phyloP scores from a whole-genome alignment of 1,284 basidiomycete genomes.

The Bondarzewia mesenterica region DNA sequence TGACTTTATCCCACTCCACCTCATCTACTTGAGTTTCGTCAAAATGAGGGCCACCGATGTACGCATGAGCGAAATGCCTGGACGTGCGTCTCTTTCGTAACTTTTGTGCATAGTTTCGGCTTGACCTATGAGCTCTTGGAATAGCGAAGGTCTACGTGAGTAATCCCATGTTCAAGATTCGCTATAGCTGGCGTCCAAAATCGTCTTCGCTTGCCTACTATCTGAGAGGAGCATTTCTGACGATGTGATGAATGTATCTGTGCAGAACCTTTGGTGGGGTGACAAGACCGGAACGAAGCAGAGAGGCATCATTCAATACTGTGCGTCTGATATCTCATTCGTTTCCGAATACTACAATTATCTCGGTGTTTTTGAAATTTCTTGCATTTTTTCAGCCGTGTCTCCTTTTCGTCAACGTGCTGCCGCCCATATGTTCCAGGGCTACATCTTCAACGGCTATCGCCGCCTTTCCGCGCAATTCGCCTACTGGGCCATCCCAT shows the following conservation, averaged over 20 bases:
- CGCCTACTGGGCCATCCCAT: constrained; percentile 76
- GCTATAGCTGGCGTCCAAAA: no score
- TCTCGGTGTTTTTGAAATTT: not conserved
- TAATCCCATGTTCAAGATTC: constrained; percentile 10
- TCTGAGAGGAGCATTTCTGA: no score
- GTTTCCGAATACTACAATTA: not conserved
- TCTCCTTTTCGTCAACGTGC: constrained; percentile 78
- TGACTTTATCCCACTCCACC: constrained; percentile 2
- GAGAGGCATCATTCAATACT: constrained; percentile 75
- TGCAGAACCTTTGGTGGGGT: constrained; percentile 89
- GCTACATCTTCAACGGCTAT: constrained; percentile 86
- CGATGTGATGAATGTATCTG: constrained; percentile 1
- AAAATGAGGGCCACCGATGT: constrained; percentile 65
- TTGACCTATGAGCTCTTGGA: constrained; percentile 10
- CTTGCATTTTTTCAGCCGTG: constrained; percentile 40
- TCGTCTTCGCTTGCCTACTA: no score
- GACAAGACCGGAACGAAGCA: constrained; percentile 65
- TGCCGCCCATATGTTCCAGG: constrained; percentile 61
- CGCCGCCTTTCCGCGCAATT: constrained; percentile 68
- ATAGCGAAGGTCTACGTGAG: constrained; percentile 63
- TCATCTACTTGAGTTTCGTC: constrained; percentile 14
- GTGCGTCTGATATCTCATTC: constrained; percentile 39
- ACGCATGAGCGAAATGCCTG: constrained; percentile 69
- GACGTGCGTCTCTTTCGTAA: constrained; percentile 39
- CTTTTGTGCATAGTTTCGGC: not conserved